Evolutionary conservation across 1,284 basidiomycete species (phyloP).

Genomic region (Cutaneotrichosporon sp.): DNA sequence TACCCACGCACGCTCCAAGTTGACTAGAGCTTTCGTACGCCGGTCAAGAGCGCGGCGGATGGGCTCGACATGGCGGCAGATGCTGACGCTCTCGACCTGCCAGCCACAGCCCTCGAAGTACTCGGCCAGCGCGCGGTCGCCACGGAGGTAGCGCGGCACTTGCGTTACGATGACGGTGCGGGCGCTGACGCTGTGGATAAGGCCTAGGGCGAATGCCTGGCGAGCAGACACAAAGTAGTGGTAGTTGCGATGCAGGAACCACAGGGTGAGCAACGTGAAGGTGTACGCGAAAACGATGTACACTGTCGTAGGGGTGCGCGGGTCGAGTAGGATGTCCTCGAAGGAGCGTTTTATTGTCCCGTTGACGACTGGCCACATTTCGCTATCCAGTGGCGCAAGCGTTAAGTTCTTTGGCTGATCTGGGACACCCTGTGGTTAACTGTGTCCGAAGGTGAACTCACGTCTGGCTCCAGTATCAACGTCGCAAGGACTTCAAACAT

Average conservation of each 20-base stretch:
- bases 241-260: constrained; percentile 84
- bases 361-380: neutral
- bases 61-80: constrained; percentile 74
- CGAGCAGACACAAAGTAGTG: constrained; percentile 82
- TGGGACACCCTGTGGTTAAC: constrained; percentile 57
- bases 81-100: constrained; percentile 60
- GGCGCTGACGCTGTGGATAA: constrained; percentile 88
- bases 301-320: constrained; percentile 74
- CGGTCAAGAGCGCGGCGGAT: constrained; percentile 68
- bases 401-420: constrained; percentile 52
- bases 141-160: constrained; percentile 74
- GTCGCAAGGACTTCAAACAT: constrained; percentile 73
- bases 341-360: constrained; percentile 2
- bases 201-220: constrained; percentile 86
- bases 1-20: constrained; percentile 79
- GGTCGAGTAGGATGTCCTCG: constrained; percentile 70
- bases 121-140: constrained; percentile 78
- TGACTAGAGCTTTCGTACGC: constrained; percentile 69
- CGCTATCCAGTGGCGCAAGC: neutral
- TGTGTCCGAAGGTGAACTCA: constrained; percentile 44
- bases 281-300: constrained; percentile 91
- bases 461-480: constrained; percentile 79
- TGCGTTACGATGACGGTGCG: constrained; percentile 84
- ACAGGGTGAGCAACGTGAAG: constrained; percentile 79
- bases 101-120: constrained; percentile 76